A percentile compares a stretch with the other conserved stretches of the same genome.
These are phyloP conservation scores for Oleoguttula mirabilis DNA, from an alignment of 495 filamentous ascomycete species.

Conservation along the genomic window DNA sequence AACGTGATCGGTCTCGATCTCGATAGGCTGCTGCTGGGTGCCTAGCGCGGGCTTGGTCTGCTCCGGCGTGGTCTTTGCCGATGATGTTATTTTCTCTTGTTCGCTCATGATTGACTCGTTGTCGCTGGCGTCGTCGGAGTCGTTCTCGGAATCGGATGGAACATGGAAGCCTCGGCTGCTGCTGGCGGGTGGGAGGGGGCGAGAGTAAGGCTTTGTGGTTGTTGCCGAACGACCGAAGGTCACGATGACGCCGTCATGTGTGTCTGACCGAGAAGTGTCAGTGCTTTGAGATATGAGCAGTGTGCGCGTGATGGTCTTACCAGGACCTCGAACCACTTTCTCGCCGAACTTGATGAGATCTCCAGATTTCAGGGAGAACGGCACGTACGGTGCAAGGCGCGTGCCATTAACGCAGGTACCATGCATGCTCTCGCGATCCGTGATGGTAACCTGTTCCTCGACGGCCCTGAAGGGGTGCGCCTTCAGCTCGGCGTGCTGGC, in stretches of 20 bases:
- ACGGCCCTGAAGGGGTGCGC: neutral
- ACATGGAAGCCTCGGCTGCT: constrained; percentile 7
- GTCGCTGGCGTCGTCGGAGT: constrained; percentile 5
- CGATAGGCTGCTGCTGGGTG: constrained; percentile 14
- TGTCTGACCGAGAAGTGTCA: neutral
- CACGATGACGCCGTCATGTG: constrained; percentile 9
- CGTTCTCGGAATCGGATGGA: neutral
- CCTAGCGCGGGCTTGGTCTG: constrained; percentile 1
- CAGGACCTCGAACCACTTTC: constrained; percentile 7
- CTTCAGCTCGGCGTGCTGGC: constrained; percentile 55
- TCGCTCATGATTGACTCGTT: neutral
- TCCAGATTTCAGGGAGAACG: constrained; percentile 1
- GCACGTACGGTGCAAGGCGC: constrained; percentile 7
- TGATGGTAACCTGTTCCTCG: constrained; percentile 32
- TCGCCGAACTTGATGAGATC: constrained; percentile 15
- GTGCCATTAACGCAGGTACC: constrained; percentile 37
- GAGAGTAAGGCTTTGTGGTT: neutral
- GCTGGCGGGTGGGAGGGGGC: neutral
- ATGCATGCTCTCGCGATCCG: constrained; percentile 45
- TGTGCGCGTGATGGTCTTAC: constrained; percentile 4
- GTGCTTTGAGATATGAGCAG: neutral
- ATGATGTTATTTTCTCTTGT: neutral
- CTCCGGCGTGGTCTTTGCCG: constrained; percentile 12
- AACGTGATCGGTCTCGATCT: constrained; percentile 1
- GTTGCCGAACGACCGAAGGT: neutral